Evolutionary conservation across 2,329 filamentous ascomycete species (phyloP).

Genomic region (Sporothrix variecibatus): DNA sequence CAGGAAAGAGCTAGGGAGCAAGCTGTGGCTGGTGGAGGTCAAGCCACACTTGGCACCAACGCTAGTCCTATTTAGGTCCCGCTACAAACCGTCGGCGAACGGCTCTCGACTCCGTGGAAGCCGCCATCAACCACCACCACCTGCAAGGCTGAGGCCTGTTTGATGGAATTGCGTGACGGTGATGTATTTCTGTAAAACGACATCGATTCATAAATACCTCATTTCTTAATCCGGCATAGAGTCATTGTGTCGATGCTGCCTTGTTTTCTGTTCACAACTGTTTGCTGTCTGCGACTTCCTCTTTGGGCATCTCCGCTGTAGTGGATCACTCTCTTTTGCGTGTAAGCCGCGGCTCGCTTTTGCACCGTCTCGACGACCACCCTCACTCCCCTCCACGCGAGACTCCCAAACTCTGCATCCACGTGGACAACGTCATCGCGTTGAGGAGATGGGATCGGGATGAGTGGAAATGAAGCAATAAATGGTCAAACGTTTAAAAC

Average conservation of each 20-base stretch:
- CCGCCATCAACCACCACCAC: not conserved
- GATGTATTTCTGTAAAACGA: not conserved
- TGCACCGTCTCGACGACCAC: not conserved
- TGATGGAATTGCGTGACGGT: too few species aligned
- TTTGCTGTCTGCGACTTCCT: not conserved
- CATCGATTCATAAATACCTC: not conserved
- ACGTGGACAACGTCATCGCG: not conserved
- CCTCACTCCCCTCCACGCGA: too few species aligned
- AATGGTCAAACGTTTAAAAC: not conserved
- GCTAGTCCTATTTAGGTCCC: not conserved
- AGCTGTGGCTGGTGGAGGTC: not conserved
- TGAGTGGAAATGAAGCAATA: not conserved
- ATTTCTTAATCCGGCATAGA: not conserved
- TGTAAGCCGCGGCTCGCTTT: not conserved
- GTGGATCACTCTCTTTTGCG: not conserved
- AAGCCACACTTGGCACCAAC: not conserved
- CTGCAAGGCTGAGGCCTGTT: not conserved
- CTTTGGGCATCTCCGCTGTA: not conserved
- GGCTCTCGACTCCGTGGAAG: not conserved
- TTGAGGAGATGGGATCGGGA: not conserved
- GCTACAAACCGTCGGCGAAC: not conserved
- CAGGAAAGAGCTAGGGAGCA: not conserved
- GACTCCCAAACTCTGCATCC: not conserved
- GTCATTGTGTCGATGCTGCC: not conserved
- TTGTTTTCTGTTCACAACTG: not conserved